Evolutionary conservation across 176 grass and related monocot genomes (phyloP), one percentile per base, ranked within the genome.

Genomic region (Tuctoria greenei): DNA sequence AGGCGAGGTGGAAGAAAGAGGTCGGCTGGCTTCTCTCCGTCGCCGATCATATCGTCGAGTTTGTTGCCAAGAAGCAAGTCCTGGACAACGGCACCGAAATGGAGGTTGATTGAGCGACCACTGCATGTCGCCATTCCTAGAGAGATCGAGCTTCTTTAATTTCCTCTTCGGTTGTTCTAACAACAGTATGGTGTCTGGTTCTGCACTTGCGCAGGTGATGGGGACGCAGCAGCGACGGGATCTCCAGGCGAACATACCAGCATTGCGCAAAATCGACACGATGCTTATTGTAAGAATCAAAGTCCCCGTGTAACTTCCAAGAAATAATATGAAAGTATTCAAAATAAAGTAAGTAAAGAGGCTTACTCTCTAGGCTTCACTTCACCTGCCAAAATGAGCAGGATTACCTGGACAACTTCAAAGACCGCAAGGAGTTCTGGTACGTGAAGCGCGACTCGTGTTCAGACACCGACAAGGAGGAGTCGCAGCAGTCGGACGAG

Each of bases 321-420:
- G 5, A 44, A 44, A 26, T 13, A 8, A 8, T 50, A 3, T 50
- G 26, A 10, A 55, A 52, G 1, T 21, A 16, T 6, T 31, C 31
- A 31, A 31, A 31, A 31, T 31, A 31, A 31, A 31, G 31, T 31
- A 31, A 31, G 31, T 31, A 31, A 31, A 31, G 31, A 8, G 16
- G 26, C 13, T 35, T 35, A 60, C 11, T 14, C 57, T 27, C 4
- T 1, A 5, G 59, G 43, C 26, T 37, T 61, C 13, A 24, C 20
- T 54, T n/a, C n/a, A 15, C 51, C 23, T 56, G 52, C 17, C 12
- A 43, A 9, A 8, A 54, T 35, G 58, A 26, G 49, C 89, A 99
- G 95, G 91, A 90, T 66, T 95, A 95, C 83, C 89, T 99, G 13
- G 95, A 99, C 55, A 82, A 61, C 69, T 99, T 90, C 84, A 99